These are phyloP conservation scores for Trichoderma reesei DNA, from an alignment of 495 filamentous ascomycete genomes.

Conservation along the genomic window DNA sequence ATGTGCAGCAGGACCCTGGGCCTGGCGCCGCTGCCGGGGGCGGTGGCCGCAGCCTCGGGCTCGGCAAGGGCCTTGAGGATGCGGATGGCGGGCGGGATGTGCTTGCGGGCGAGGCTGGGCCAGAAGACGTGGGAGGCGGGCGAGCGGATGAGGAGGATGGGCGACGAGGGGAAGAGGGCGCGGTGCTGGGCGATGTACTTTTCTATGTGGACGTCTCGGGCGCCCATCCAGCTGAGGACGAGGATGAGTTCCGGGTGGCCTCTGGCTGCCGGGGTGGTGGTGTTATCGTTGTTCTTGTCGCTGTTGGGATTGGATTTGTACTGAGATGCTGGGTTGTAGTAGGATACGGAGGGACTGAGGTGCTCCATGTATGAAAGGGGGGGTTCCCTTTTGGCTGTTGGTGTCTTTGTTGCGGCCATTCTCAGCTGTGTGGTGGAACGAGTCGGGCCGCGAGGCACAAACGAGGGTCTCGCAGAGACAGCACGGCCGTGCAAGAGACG, in stretches of 20 bases:
- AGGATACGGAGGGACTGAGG: neutral
- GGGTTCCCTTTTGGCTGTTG: neutral
- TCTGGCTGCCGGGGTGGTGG: neutral
- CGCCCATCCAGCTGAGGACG: constrained; percentile 36
- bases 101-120: constrained; percentile 1
- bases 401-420: neutral
- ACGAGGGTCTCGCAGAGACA: neutral
- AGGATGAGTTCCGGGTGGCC: constrained; percentile 29
- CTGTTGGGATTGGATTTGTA: too few species aligned
- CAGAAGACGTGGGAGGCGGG: constrained; percentile 21
- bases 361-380: constrained; percentile 7
- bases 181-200: constrained; percentile 36
- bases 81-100: constrained; percentile 17
- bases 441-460: neutral
- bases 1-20: constrained; percentile 32
- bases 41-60: neutral
- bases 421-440: neutral
- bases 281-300: neutral
- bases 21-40: neutral
- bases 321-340: constrained; percentile 8
- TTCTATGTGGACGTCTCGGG: constrained; percentile 33
- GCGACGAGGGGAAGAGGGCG: constrained; percentile 27
- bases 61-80: constrained; percentile 12
- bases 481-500: neutral
- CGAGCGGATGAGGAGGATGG: constrained; percentile 32